Evolutionary conservation across 2,329 filamentous ascomycete species (phyloP), one percentile per base, ranked within the genome.

Genomic region (Endothia cerciana): DNA sequence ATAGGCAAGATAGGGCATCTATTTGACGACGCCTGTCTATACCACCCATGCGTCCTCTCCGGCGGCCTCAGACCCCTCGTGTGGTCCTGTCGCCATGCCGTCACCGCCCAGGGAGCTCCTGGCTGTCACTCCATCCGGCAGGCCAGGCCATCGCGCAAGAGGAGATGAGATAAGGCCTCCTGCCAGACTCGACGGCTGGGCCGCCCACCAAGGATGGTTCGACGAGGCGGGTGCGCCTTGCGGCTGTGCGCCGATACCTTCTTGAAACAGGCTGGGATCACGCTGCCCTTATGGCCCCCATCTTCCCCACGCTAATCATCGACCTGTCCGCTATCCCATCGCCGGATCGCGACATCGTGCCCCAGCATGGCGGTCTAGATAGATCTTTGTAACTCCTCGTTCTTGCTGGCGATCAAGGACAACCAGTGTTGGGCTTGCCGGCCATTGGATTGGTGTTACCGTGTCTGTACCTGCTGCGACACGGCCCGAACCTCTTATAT

Each of bases 381-480:
- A 11, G 17, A 13, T 36, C 15, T n/a, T 36, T 4, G 17, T 3
- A 17, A 10, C 30, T n/a, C 3, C 30, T 13, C 17, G 25, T 25
- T n/a, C 17, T 22, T 55, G 51, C 10, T 36, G 17, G 30, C 51
- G 19, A 13, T n/a, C 17, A 36, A n/a, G 30, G 17, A 36, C 51
- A 55, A 55, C 51, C 17, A 55, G 51, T 55, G 51, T 55, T 55
- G 28, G 36, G 8, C 22, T 17, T 45, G 43, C 19, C 19, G 43
- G n/a, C 19, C 43, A 8, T n/a, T 8, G n/a, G 43, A 8, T n/a
- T 8, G n/a, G 43, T 7, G 43, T 19, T 45, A 10, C 15, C 17
- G 43, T 2, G 25, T 17, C 5, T 8, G 15, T 30, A 15, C 13
- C 22, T 51, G 22, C 22, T 51, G 15, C 13, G 25, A 28, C 47